phyloP scores from a whole-genome alignment of 2,329 filamentous ascomycete genomes.

The Alternaria solani region DNA sequence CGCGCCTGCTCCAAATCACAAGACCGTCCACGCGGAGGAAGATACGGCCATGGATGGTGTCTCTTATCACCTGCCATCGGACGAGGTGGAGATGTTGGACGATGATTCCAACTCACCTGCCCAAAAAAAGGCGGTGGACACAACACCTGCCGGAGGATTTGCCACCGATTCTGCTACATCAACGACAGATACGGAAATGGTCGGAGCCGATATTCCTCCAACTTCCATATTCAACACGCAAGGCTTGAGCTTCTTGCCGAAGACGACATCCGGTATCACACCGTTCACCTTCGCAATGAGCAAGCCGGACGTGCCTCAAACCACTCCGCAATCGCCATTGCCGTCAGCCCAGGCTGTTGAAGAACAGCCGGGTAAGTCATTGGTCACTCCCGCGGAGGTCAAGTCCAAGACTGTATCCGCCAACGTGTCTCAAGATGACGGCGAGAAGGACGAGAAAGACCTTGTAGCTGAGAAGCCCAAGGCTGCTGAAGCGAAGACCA shows the following conservation, averaged over 20 bases:
- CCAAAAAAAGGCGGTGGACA: background rate
- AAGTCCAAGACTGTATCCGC: background rate
- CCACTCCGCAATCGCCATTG: no score
- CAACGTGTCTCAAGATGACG: background rate
- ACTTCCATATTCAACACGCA: background rate
- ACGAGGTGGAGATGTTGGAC: background rate
- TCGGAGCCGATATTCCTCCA: background rate
- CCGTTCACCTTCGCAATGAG: background rate
- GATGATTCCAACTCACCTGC: background rate
- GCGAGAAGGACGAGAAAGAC: no score
- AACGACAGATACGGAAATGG: background rate
- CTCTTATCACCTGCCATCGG: background rate
- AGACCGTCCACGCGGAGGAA: background rate
- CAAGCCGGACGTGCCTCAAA: background rate
- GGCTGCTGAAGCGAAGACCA: background rate
- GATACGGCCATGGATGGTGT: background rate
- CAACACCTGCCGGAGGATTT: background rate
- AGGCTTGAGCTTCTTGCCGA: background rate
- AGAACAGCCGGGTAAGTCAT: background rate
- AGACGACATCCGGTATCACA: background rate
- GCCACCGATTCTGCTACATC: background rate
- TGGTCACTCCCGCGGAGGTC: background rate
- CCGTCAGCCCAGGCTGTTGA: background rate
- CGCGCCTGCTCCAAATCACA: background rate
- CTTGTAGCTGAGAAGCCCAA: background rate